Base-by-base conservation (phyloP, 1,284 basidiomycete genomes). In the Salmacisia buchloeana region DNA sequence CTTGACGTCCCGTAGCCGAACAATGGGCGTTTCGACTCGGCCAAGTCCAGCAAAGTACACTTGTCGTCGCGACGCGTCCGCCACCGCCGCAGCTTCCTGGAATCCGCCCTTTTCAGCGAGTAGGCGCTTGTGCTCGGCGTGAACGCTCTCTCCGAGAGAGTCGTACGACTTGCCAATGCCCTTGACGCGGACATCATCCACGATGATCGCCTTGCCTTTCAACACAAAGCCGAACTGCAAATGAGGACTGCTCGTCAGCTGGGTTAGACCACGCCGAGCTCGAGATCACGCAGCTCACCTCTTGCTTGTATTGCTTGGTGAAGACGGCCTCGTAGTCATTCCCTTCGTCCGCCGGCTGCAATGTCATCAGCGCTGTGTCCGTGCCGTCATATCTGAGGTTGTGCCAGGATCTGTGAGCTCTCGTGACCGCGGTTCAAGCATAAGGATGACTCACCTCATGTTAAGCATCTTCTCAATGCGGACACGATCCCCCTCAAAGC, bases 161-260 rank as follows among this genome's bases (percentile, higher is more conserved):
- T 92, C 90, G 80, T 91, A 94, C 0, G 92, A 91, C 81, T 91
- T 92, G 58, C 93, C 92, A 41, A 92, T 88, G 0, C 82, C 83
- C 39, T 83, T 65, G 29, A 90, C 91, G 82, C 94, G 92, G 81
- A 97, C 83, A 81, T 97, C 93, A 79, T 96, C 93, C 10, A 94
- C 89, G 54, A 92, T 85, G 71, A 97, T 85, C 72, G 78, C 66
- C 58, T 89, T 89, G 46, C 85, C 86, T 65, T 91, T 88, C 25
- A 97, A 83, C 65, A 94, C 81, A 82, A 97, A 97, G 1, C 94
- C 94, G 76, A 97, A 98, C 80, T 93, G 90, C 3, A 3, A 7
- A 23, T n/a, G 23, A 27, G 31, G n/a, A 46, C 25, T 33, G 66
- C 67, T 5, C 43, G 33, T 6, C 56, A 13, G 27, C 3, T 41